These are phyloP conservation scores for Emydomyces testavorans DNA, from an alignment of 2,329 filamentous ascomycete genomes.

Conservation along the genomic window DNA sequence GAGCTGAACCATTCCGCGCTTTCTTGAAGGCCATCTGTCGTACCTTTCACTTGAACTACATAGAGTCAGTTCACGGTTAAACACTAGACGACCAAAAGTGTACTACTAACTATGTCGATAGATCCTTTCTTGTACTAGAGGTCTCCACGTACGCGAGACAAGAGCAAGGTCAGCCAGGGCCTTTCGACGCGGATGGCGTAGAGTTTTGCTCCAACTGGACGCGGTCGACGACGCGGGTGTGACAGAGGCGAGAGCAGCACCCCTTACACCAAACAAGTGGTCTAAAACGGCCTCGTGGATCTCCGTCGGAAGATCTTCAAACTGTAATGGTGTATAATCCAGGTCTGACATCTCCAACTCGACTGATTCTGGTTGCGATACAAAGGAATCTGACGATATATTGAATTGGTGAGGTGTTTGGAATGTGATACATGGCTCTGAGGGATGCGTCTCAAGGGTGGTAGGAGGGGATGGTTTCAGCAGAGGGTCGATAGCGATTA, in stretches of 20 bases:
- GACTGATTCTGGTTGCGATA: slow-evolving; percentile 3
- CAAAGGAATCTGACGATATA: slow-evolving; percentile 1
- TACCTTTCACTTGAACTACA: slow-evolving; percentile 59
- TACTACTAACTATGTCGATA: slow-evolving; percentile 51
- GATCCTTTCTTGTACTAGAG: slow-evolving; percentile 57
- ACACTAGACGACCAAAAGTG: slow-evolving; percentile 4
- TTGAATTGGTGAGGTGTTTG: not conserved
- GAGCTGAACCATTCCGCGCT: slow-evolving; percentile 50
- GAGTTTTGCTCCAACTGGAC: slow-evolving; percentile 51
- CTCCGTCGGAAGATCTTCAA: slow-evolving; percentile 49
- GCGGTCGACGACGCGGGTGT: slow-evolving; percentile 42
- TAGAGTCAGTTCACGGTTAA: not conserved
- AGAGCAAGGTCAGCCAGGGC: slow-evolving; percentile 56
- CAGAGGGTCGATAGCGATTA: slow-evolving; percentile 4
- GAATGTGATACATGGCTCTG: slow-evolving; percentile 5
- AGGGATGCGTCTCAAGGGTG: not conserved
- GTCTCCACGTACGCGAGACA: slow-evolving; percentile 49
- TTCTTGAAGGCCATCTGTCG: slow-evolving; percentile 49
- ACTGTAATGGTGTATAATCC: slow-evolving; percentile 11
- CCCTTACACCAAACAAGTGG: slow-evolving; percentile 57
- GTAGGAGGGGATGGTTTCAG: slow-evolving; percentile 3
- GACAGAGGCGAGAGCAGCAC: slow-evolving; percentile 49
- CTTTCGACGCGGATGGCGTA: slow-evolving; percentile 56
- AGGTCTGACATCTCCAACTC: slow-evolving; percentile 10
- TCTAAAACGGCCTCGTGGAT: slow-evolving; percentile 63